Conservation (phyloP, 805 yeast genomes). For the Ogataea henricii region DNA sequence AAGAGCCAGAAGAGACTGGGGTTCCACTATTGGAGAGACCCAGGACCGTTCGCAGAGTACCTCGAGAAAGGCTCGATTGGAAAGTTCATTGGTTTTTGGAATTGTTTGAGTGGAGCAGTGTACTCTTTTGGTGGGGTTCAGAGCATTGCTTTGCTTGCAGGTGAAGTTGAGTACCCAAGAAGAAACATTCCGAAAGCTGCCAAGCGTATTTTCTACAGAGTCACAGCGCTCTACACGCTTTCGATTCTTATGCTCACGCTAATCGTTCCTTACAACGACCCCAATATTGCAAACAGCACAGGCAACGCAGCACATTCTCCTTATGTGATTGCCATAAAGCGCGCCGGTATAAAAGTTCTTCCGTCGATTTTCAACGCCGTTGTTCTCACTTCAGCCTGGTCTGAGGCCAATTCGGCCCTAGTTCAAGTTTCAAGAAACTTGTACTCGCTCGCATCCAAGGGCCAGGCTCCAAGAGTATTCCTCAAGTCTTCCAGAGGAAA, state of each 20-base stretch:
- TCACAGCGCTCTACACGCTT: constrained; percentile 22
- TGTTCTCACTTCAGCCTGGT: constrained; percentile 43
- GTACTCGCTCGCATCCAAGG: constrained; percentile 65
- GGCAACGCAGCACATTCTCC: constrained; percentile 75
- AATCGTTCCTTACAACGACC: constrained; percentile 44
- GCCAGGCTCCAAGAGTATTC: constrained; percentile 67
- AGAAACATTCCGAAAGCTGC: constrained; percentile 28
- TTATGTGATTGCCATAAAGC: constrained; percentile 71
- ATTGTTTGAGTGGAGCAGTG: constrained; percentile 58
- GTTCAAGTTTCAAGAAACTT: constrained; percentile 68
- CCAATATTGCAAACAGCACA: constrained; percentile 40
- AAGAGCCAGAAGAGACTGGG: constrained; percentile 45
- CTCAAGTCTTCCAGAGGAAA: constrained; percentile 51
- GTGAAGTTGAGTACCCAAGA: constrained; percentile 27
- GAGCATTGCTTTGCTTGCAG: constrained; percentile 27
- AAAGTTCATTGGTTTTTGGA: constrained; percentile 39
- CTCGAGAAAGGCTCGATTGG: constrained; percentile 52
- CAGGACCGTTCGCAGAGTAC: constrained; percentile 49
- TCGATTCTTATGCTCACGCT: constrained; percentile 44
- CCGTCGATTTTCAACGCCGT: constrained; percentile 75
- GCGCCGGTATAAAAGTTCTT: constrained; percentile 59
- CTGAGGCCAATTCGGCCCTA: constrained; percentile 72
- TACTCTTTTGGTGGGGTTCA: constrained; percentile 59
- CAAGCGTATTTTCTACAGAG: constrained; percentile 23
- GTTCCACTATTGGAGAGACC: constrained; percentile 37